Conservation (phyloP, 306 rosid genomes). For the Castanospermum australe region DNA sequence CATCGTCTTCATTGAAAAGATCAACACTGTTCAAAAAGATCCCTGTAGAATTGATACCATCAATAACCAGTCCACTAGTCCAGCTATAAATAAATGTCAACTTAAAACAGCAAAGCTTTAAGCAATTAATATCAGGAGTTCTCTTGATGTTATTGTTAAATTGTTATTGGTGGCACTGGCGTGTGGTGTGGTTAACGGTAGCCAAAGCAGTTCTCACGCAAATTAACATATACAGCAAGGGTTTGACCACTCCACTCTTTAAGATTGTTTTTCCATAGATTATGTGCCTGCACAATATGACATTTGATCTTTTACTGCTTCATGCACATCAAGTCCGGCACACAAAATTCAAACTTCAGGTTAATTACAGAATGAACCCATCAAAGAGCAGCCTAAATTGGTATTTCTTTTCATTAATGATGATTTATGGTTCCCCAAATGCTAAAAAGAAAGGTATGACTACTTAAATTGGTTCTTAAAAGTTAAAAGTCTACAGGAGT, state of each 20-base stretch:
- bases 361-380: neutral
- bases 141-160: neutral
- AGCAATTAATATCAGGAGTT: constrained; percentile 7
- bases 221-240: neutral
- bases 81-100: neutral
- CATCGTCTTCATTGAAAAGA: constrained; percentile 36
- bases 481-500: neutral
- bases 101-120: neutral
- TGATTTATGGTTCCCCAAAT: constrained; percentile 11
- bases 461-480: neutral
- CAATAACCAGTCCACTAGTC: constrained; percentile 1
- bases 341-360: neutral
- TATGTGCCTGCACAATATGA: neutral
- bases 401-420: constrained; percentile 4
- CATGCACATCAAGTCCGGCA: neutral
- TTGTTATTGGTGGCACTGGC: neutral
- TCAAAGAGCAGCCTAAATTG: constrained; percentile 1
- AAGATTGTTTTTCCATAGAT: neutral
- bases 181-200: neutral
- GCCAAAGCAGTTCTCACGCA: neutral
- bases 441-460: neutral
- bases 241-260: neutral
- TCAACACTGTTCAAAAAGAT: constrained; percentile 58
- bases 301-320: neutral
- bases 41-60: constrained; percentile 46